Evolutionary conservation across 1,139 yeast species (phyloP).

Genomic region (Geotrichum cucujoidarum): DNA sequence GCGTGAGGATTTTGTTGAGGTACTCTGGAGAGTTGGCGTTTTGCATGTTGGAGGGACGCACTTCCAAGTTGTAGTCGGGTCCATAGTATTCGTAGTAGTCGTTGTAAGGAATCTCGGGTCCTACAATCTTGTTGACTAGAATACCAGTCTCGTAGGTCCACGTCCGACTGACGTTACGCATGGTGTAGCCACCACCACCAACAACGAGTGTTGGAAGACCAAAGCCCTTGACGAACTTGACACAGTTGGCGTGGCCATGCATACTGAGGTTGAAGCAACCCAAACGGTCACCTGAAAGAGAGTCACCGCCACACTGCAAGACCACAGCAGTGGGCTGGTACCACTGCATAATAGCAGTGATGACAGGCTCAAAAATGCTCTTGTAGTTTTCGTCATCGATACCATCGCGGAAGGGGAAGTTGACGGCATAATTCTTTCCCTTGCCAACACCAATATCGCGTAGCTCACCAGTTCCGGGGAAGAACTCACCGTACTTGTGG

Average conservation of each 20-base stretch:
- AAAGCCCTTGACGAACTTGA: conserved; percentile 78
- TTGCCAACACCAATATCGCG: conserved; percentile 86
- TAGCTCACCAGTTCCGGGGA: conserved; percentile 93
- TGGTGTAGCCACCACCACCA: conserved; percentile 98
- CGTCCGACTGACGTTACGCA: conserved; percentile 92
- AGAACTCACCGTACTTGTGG: conserved; percentile 94
- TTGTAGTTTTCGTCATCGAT: conserved; percentile 86
- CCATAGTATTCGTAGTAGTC: conserved; percentile 97
- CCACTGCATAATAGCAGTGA: conserved; percentile 80
- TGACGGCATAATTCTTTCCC: conserved; percentile 81
- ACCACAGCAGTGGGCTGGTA: conserved; percentile 92
- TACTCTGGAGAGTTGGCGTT: conserved; percentile 94
- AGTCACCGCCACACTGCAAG: conserved; percentile 82
- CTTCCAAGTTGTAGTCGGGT: conserved; percentile 80
- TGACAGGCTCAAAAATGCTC: conserved; percentile 81
- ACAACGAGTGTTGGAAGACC: conserved; percentile 85
- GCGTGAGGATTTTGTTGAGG: conserved; percentile 74
- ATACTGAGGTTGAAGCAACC: conserved; percentile 91
- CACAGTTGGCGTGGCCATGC: conserved; percentile 94
- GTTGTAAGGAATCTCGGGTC: conserved; percentile 74
- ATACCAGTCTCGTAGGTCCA: conserved; percentile 96
- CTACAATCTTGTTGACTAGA: conserved; percentile 68
- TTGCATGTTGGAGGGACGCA: conserved; percentile 93
- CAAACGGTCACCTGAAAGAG: conserved; percentile 82
- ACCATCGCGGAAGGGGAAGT: conserved; percentile 88